A percentile compares a stretch with the other conserved stretches of the same genome.
Evolutionary conservation across 768 basidiomycete species (phyloP).

Genomic region (Macrocybe gigantea): DNA sequence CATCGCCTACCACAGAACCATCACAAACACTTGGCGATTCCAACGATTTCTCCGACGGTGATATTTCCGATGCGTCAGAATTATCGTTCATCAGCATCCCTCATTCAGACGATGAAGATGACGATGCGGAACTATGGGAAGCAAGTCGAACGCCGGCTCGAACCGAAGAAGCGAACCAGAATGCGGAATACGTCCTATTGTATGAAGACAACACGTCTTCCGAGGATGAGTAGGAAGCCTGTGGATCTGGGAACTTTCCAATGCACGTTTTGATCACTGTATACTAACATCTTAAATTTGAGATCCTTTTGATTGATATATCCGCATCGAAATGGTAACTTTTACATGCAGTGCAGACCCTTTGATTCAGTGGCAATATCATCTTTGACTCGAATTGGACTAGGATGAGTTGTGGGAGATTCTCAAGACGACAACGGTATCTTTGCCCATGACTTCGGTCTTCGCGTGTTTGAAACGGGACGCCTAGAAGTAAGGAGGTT

Average conservation of each 20-base stretch:
- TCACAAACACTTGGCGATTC: constrained; percentile 19
- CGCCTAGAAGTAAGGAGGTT: constrained; percentile 2
- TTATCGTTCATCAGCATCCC: constrained; percentile 58
- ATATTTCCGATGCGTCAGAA: constrained; percentile 39
- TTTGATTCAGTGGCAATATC: too few relatives aligned
- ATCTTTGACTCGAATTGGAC: not conserved
- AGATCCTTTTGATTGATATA: too few relatives aligned
- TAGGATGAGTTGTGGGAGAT: not conserved
- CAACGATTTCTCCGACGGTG: constrained; percentile 23
- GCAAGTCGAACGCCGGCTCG: constrained; percentile 42
- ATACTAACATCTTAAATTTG: too few relatives aligned
- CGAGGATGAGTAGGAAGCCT: constrained; percentile 34
- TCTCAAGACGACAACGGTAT: constrained; percentile 24
- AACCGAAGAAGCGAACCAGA: constrained; percentile 20
- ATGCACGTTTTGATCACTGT: not conserved
- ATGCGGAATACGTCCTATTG: constrained; percentile 63
- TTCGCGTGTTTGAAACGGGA: constrained; percentile 18
- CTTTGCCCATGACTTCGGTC: constrained; percentile 29
- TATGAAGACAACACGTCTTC: constrained; percentile 57
- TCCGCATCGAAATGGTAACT: too few relatives aligned
- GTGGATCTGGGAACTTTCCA: not conserved
- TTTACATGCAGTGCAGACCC: too few relatives aligned
- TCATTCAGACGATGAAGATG: constrained; percentile 44
- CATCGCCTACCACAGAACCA: not conserved
- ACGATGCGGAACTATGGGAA: constrained; percentile 51